Percentiles rank a stretch among this genome's conserved stretches.
Conservation (phyloP, 441 rosid genomes). For the Pelargonium exstipulatum region DNA sequence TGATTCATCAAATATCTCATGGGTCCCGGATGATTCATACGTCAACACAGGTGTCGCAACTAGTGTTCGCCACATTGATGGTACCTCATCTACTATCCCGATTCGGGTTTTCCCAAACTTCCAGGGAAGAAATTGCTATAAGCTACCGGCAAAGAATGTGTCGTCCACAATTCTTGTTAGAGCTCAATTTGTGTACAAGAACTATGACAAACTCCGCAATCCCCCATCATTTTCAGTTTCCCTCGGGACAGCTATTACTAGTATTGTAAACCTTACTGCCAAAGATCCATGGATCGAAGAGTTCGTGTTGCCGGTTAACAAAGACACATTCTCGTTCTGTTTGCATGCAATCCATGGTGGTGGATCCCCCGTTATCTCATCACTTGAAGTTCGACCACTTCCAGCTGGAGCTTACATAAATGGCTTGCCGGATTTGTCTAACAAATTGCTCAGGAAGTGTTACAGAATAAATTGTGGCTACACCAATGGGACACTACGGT, state of each 20-base stretch:
- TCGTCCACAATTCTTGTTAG: slow-evolving; percentile 61
- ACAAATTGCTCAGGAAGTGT: slow-evolving; percentile 47
- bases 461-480: slow-evolving; percentile 66
- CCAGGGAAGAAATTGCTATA: slow-evolving; percentile 48
- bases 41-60: slow-evolving; percentile 53
- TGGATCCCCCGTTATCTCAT: slow-evolving; percentile 72
- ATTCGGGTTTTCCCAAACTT: slow-evolving; percentile 59
- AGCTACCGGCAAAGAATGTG: slow-evolving; percentile 43
- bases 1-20: slow-evolving; percentile 50
- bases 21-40: slow-evolving; percentile 56
- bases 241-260: slow-evolving; percentile 51
- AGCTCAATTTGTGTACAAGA: slow-evolving; percentile 60
- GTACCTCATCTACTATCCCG: slow-evolving; percentile 30
- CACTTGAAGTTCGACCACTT: slow-evolving; percentile 70
- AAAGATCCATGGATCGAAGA: slow-evolving; percentile 86
- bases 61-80: slow-evolving; percentile 31
- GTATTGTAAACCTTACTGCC: slow-evolving; percentile 48
- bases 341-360: slow-evolving; percentile 40
- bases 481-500: slow-evolving; percentile 57
- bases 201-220: slow-evolving; percentile 53
- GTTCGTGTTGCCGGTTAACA: slow-evolving; percentile 49
- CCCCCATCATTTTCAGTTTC: slow-evolving; percentile 76
- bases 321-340: slow-evolving; percentile 50
- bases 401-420: slow-evolving; percentile 60
- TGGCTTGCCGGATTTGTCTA: slow-evolving; percentile 35